Evolutionary conservation across 371 early-diverging fungal genomes (phyloP).

Genomic region (Zopfochytrium polystomum): DNA sequence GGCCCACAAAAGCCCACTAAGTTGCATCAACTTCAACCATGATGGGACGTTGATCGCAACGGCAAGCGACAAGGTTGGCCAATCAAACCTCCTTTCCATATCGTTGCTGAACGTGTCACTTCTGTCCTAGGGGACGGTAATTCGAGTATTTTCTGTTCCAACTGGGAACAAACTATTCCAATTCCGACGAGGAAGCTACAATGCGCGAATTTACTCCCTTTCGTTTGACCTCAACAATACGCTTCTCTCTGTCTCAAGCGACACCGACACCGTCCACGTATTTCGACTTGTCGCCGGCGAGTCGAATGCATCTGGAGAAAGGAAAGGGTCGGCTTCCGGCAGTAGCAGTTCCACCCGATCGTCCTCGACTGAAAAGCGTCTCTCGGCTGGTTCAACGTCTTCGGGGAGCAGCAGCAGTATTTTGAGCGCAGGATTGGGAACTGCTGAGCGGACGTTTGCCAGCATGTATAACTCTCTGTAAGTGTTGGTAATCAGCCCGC

Average conservation of each 20-base stretch:
- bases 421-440: constrained; percentile 1
- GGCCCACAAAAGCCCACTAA: constrained; percentile 88
- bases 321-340: not conserved
- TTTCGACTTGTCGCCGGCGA: constrained; percentile 60
- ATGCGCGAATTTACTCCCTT: constrained; percentile 85
- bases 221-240: constrained; percentile 81
- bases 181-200: constrained; percentile 91
- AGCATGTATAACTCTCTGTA: constrained; percentile 21
- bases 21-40: constrained; percentile 77
- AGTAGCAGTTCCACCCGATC: not conserved
- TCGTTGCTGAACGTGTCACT: too few relatives aligned
- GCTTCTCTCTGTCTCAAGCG: constrained; percentile 83
- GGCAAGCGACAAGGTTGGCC: constrained; percentile 89
- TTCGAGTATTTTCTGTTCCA: constrained; percentile 89
- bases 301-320: not conserved
- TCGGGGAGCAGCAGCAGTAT: not conserved
- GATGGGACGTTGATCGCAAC: constrained; percentile 93
- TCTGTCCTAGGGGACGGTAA: constrained; percentile 95
- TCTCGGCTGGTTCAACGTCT: not conserved
- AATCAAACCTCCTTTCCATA: not conserved
- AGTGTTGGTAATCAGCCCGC: constrained; percentile 6
- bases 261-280: constrained; percentile 96
- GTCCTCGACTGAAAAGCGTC: not conserved
- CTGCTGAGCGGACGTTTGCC: constrained; percentile 4
- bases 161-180: constrained; percentile 86